A percentile compares a stretch with the other conserved stretches of the same genome.
These are phyloP conservation scores for Paraphaeosphaeria minitans DNA, from an alignment of 2,329 filamentous ascomycete genomes.

Conservation along the genomic window DNA sequence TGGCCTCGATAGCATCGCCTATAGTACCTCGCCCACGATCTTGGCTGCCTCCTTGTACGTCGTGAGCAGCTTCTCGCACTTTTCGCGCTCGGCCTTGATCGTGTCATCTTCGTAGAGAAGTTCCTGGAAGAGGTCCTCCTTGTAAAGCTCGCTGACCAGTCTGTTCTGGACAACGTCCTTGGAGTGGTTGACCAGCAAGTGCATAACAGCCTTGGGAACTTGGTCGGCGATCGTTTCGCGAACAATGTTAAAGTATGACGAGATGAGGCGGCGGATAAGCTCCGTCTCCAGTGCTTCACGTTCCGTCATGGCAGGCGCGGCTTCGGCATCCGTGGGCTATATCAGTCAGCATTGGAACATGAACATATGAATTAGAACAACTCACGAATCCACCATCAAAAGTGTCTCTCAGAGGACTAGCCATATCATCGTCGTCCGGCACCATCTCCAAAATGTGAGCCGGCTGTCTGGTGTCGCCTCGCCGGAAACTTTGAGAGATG, in stretches of 20 bases:
- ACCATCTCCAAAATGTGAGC: constrained; percentile 49
- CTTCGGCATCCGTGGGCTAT: constrained; percentile 52
- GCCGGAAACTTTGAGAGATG: constrained; percentile 81
- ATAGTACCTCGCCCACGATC: constrained; percentile 89
- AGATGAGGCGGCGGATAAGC: constrained; percentile 93
- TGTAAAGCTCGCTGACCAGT: constrained; percentile 93
- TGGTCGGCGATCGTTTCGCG: constrained; percentile 98
- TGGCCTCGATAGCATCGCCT: constrained; percentile 22
- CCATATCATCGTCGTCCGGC: constrained; percentile 50
- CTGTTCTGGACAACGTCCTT: constrained; percentile 98
- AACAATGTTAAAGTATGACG: constrained; percentile 98
- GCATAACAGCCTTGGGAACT: constrained; percentile 98
- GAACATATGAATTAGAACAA: constrained; percentile 18
- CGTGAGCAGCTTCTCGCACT: constrained; percentile 93
- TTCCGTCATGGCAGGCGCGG: constrained; percentile 88
- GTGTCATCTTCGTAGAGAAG: constrained; percentile 96
- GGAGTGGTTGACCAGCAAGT: constrained; percentile 95
- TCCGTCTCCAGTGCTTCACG: constrained; percentile 97
- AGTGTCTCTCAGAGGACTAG: constrained; percentile 41
- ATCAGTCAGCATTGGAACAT: constrained; percentile 22
- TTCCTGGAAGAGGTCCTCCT: constrained; percentile 87
- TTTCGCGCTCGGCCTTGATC: constrained; percentile 96
- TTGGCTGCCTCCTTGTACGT: constrained; percentile 98
- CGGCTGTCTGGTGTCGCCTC: constrained; percentile 63
- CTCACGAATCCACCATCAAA: constrained; percentile 66